Evolutionary conservation across 2,329 filamentous ascomycete genomes (phyloP), one percentile per base, ranked within the genome.

Genomic region (Exophiala aquamarina): DNA sequence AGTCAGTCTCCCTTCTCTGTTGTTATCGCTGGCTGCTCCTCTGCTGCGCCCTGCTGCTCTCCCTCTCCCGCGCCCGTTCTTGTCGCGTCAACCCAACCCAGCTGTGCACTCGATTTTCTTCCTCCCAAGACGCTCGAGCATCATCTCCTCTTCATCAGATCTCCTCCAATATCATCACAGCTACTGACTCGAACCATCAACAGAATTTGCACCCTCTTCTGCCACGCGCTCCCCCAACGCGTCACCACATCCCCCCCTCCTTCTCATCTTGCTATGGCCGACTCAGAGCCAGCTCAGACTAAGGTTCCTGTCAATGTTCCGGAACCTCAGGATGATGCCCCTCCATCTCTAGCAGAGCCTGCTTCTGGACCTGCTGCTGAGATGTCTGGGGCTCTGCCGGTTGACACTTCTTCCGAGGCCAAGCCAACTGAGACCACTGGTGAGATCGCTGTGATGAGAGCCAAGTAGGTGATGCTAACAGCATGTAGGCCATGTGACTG

Each of bases 341-440:
- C 56, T 36, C 52, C 56, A 10, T 47, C 54, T 4, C 35, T 54
- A 14, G 55, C 56, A 36, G 49, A 55, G 32, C 56, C 56, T 32
- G 52, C 56, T 31, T 55, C 54, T 14, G 56, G 50, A 13, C 44
- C 52, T 17, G 55, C 45, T 23, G 54, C 56, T 5, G 55, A 55
- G 26, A 57, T 59, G 52, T 49, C 52, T 5, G 56, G 56, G 13
- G 56, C 56, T 47, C 20, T 57, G 21, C 45, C 54, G 63, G 64
- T 69, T 52, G 69, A 71, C 47, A 63, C 66, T 47, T 63, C 63
- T 40, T 61, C 63, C 56, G 59, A 50, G 37, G 17, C 55, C 7
- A 55, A 64, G 28, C 42, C 62, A 35, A 62, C 63, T 10, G 60
- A 68, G 49, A 44, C 61, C 33, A 53, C 50, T 47, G 55, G 59